These are phyloP conservation scores for Mariannaea sp. DNA, from an alignment of 2,329 filamentous ascomycete genomes.

Conservation along the genomic window DNA sequence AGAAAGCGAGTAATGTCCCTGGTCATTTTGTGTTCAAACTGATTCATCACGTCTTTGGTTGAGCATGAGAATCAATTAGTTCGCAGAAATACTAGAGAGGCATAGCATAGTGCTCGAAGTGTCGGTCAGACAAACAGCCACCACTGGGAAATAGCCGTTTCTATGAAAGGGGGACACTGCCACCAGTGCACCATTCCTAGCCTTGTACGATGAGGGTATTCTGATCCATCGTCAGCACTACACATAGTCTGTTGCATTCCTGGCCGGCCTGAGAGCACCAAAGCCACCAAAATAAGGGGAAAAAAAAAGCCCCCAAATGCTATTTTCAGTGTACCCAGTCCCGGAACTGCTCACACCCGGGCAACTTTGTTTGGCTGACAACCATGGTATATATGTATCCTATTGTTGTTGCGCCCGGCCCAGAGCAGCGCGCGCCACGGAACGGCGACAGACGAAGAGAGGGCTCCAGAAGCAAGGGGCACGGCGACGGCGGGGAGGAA, in stretches of 20 bases:
- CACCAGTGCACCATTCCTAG: slow-evolving; percentile 17
- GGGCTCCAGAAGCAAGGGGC: slow-evolving; percentile 8
- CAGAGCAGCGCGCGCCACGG: slow-evolving; percentile 6
- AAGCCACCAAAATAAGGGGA: not conserved
- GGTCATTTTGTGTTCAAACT: no score
- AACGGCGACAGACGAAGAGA: not conserved
- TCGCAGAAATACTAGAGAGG: no score
- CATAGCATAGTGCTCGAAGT: no score
- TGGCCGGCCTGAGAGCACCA: not conserved
- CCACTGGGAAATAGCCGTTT: slow-evolving; percentile 4
- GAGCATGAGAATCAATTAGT: no score
- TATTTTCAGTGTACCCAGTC: slow-evolving; percentile 12
- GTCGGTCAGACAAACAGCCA: no score
- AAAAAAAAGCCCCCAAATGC: slow-evolving; percentile 24
- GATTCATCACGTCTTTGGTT: no score
- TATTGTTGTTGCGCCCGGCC: slow-evolving; percentile 7
- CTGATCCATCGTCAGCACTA: not conserved
- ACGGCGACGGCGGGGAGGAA: no score
- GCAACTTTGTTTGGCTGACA: no score
- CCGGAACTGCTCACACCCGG: slow-evolving; percentile 8
- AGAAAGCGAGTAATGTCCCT: no score
- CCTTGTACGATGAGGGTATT: not conserved
- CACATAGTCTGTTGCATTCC: slow-evolving; percentile 13
- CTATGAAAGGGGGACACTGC: no score
- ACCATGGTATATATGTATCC: no score